Evolutionary conservation across 257 asterid genomes (phyloP).

Genomic region (Petunia secreta): DNA sequence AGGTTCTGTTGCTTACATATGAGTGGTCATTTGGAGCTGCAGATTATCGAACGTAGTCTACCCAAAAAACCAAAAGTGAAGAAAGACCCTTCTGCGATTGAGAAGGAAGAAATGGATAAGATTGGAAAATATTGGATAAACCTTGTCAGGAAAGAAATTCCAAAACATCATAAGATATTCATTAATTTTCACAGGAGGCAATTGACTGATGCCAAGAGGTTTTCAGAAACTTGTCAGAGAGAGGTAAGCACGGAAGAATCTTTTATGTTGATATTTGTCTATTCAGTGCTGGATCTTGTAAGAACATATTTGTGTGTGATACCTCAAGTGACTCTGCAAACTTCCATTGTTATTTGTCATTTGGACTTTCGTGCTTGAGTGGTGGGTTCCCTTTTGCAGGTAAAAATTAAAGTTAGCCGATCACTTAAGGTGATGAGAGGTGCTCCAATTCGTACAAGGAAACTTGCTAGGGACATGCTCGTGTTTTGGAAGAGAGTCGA

Average conservation of each 20-base stretch:
- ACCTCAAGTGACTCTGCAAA: background rate
- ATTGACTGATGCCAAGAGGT: conserved; percentile 83
- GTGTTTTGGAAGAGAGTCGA: conserved; percentile 98
- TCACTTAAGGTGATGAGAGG: conserved; percentile 89
- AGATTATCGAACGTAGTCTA: conserved; percentile 93
- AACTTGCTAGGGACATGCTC: conserved; percentile 91
- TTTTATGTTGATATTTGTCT: conserved; percentile 13
- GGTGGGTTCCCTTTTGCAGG: conserved; percentile 51
- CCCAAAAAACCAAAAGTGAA: conserved; percentile 75
- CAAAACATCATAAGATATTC: conserved; percentile 82
- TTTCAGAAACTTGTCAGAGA: conserved; percentile 91
- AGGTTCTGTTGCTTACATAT: conserved; percentile 16
- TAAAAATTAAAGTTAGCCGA: conserved; percentile 88
- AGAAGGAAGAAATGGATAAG: conserved; percentile 90
- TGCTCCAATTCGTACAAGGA: conserved; percentile 86
- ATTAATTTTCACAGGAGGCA: conserved; percentile 76
- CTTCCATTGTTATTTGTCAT: conserved; percentile 3
- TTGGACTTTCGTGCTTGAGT: conserved; percentile 23
- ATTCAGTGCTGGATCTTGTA: background rate
- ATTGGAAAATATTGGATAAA: conserved; percentile 75
- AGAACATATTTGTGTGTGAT: conserved; percentile 2
- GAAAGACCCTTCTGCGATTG: conserved; percentile 86
- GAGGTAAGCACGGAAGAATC: conserved; percentile 58
- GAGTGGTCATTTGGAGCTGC: conserved; percentile 45
- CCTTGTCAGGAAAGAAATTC: conserved; percentile 89